These are phyloP conservation scores for Paragyromitra xinjiangensis DNA, from an alignment of 495 filamentous ascomycete species.

Conservation along the genomic window DNA sequence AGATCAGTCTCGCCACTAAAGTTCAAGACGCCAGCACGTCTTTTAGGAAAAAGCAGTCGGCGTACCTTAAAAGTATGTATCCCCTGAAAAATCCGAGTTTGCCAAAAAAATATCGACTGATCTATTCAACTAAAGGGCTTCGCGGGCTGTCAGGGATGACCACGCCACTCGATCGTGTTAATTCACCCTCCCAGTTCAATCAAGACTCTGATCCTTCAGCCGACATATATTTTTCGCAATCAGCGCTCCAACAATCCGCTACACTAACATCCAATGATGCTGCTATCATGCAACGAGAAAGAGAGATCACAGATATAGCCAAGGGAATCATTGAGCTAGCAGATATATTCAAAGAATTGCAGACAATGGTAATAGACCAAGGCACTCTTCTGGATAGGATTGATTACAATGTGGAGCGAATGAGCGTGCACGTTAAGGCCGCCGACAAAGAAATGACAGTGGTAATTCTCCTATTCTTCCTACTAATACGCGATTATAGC, in stretches of 20 bases:
- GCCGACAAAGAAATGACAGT: slow-evolving; percentile 91
- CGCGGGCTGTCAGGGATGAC: slow-evolving; percentile 76
- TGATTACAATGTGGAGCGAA: slow-evolving; percentile 96
- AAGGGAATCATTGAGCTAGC: slow-evolving; percentile 96
- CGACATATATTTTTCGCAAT: slow-evolving; percentile 90
- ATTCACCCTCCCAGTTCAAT: slow-evolving; percentile 58
- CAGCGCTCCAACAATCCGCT: slow-evolving; percentile 77
- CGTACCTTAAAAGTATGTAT: slow-evolving; percentile 86
- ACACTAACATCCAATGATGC: slow-evolving; percentile 79
- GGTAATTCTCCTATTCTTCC: slow-evolving; percentile 61
- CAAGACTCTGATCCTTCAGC: slow-evolving; percentile 60
- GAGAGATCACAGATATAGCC: slow-evolving; percentile 97
- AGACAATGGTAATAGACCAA: slow-evolving; percentile 97
- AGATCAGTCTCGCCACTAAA: slow-evolving; percentile 83
- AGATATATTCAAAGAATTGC: slow-evolving; percentile 94
- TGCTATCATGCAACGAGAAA: slow-evolving; percentile 88
- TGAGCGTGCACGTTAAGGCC: slow-evolving; percentile 86
- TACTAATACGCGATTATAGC: background rate
- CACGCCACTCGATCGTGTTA: slow-evolving; percentile 68
- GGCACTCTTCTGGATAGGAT: slow-evolving; percentile 97
- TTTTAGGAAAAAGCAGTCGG: slow-evolving; percentile 96
- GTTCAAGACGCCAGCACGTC: slow-evolving; percentile 92
- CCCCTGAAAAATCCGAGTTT: background rate
- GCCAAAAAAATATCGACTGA: slow-evolving; percentile 29
- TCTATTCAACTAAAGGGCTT: slow-evolving; percentile 70